A percentile compares a stretch with the other conserved stretches of the same genome.
These are phyloP conservation scores for Pseudogymnoascus sp. DNA, from an alignment of 2,329 filamentous ascomycete species.

Conservation along the genomic window DNA sequence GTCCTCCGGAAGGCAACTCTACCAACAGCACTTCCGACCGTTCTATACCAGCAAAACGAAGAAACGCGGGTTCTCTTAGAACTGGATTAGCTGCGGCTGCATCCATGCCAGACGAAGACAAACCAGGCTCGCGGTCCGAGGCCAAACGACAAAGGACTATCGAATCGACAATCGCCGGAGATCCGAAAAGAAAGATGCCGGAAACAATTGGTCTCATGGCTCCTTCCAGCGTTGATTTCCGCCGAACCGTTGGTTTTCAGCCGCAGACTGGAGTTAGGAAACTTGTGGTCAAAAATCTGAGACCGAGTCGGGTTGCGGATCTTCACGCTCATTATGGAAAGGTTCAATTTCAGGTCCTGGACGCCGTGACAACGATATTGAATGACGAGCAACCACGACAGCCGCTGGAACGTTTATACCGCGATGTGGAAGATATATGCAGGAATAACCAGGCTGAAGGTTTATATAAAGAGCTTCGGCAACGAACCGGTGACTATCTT, in stretches of 20 bases:
- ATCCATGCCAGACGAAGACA: conserved; percentile 17
- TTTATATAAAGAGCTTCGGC: conserved; percentile 53
- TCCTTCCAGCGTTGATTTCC: neutral
- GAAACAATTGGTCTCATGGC: neutral
- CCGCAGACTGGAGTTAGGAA: conserved; percentile 71
- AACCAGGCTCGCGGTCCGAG: conserved; percentile 9
- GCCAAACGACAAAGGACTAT: conserved; percentile 11
- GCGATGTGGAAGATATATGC: conserved; percentile 86
- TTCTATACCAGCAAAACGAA: conserved; percentile 22
- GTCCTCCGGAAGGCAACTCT: conserved; percentile 22
- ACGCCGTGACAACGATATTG: conserved; percentile 67
- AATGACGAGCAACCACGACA: conserved; percentile 49
- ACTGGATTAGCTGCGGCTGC: neutral
- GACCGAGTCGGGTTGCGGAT: conserved; percentile 49
- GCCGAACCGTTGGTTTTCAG: conserved; percentile 42
- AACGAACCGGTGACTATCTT: conserved; percentile 12
- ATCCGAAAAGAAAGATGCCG: conserved; percentile 2
- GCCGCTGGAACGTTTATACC: conserved; percentile 83
- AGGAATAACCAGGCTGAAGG: conserved; percentile 62
- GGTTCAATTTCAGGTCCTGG: conserved; percentile 64
- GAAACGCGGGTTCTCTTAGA: conserved; percentile 5
- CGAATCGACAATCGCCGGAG: neutral
- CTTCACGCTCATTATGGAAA: conserved; percentile 70
- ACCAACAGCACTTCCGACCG: conserved; percentile 18
- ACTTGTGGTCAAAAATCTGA: conserved; percentile 89